phyloP scores from a whole-genome alignment of 2,329 filamentous ascomycete species.

The Epichloe amarillans region DNA sequence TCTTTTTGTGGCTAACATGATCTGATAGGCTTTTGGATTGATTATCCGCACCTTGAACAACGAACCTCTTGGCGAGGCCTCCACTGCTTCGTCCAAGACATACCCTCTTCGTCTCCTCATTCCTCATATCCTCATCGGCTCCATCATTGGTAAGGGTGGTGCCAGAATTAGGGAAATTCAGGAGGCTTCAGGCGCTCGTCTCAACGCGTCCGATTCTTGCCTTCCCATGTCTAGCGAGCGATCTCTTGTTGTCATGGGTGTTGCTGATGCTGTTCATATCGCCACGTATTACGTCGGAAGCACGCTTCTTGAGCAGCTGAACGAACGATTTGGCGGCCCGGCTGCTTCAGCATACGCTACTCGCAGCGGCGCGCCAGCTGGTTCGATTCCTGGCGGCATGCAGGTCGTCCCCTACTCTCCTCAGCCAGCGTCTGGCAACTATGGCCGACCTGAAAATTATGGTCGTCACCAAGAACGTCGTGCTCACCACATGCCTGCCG shows the following conservation, averaged over 20 bases:
- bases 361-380: constrained; percentile 81
- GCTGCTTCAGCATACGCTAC: constrained; percentile 97
- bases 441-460: constrained; percentile 79
- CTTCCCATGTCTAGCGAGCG: constrained; percentile 91
- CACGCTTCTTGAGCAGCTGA: constrained; percentile 94
- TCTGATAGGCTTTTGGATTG: constrained; percentile 71
- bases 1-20: constrained; percentile 14
- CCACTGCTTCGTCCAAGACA: constrained; percentile 88
- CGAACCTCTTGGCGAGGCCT: constrained; percentile 76
- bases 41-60: constrained; percentile 98
- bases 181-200: constrained; percentile 86
- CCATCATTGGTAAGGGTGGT: constrained; percentile 95
- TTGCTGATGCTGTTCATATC: constrained; percentile 96
- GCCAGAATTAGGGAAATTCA: constrained; percentile 98
- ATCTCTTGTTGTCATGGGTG: constrained; percentile 94
- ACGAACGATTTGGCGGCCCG: constrained; percentile 89
- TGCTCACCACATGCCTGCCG: constrained; percentile 61
- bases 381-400: constrained; percentile 92
- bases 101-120: constrained; percentile 92
- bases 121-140: constrained; percentile 93
- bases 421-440: constrained; percentile 83
- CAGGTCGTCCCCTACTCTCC: constrained; percentile 97
- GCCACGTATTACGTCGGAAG: constrained; percentile 97
- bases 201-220: constrained; percentile 93
- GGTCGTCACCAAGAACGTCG: constrained; percentile 60